Conservation (phyloP, 768 basidiomycete genomes). For the Leucogyrophana mollusca region DNA sequence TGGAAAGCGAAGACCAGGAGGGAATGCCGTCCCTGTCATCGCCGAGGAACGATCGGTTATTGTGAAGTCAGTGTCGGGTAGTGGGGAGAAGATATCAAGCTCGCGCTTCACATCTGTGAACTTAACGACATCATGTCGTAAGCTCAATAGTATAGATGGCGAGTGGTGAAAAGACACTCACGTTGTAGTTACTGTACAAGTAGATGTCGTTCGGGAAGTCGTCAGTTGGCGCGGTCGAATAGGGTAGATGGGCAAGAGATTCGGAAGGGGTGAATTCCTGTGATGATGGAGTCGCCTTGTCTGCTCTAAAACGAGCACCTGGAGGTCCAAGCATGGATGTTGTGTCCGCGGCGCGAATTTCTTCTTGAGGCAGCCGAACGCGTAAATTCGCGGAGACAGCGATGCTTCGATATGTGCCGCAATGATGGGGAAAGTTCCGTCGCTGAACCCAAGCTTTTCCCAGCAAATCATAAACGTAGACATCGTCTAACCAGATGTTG, state of each 20-base stretch:
- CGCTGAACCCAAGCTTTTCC: constrained; percentile 75
- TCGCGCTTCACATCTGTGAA: constrained; percentile 96
- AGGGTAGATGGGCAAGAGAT: constrained; percentile 68
- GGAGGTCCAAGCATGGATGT: constrained; percentile 49
- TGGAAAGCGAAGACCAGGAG: constrained; percentile 95
- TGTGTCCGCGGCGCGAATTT: constrained; percentile 41
- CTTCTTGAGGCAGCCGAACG: constrained; percentile 69
- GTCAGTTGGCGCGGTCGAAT: constrained; percentile 68
- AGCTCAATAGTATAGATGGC: constrained; percentile 7
- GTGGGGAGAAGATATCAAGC: constrained; percentile 86
- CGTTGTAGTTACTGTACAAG: constrained; percentile 96
- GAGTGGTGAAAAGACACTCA: constrained; percentile 34
- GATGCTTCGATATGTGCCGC: constrained; percentile 94
- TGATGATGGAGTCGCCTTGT: constrained; percentile 37
- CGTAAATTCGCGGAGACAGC: constrained; percentile 72
- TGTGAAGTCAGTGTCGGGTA: constrained; percentile 71
- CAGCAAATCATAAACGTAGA: constrained; percentile 83
- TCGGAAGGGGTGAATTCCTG: constrained; percentile 58
- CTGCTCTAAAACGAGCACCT: constrained; percentile 57
- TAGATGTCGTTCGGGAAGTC: constrained; percentile 85
- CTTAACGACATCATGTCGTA: constrained; percentile 36
- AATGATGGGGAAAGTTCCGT: constrained; percentile 86
- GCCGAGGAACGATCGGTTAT: constrained; percentile 77
- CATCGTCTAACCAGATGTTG: constrained; percentile 92
- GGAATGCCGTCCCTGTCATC: constrained; percentile 82